Evolutionary conservation across 352 stramenopile species (phyloP), one percentile per base, ranked within the genome.

Genomic region (Globisporangium canariense): DNA sequence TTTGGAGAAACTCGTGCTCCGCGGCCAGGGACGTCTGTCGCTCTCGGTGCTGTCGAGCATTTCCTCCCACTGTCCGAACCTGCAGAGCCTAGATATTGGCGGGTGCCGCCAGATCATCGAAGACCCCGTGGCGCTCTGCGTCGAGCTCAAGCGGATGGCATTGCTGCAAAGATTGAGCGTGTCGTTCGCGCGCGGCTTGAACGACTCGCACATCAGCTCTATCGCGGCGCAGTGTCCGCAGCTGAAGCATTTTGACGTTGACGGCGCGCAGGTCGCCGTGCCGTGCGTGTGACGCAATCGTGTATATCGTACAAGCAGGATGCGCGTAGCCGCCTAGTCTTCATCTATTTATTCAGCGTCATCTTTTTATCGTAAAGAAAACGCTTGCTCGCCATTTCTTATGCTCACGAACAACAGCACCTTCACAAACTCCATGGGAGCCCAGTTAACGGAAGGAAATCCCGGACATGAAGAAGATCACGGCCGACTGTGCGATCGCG

Each of bases 101-200:
- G 79, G 79, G 4, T 91, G 79, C 53, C 69, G 68, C 18, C 68
- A 77, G n/a, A 87, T 89, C 47, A 78, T 87, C 3, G 74, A 77
- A 52, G 68, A 91, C 62, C 78, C 79, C 10, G 65, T 78, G 28
- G 71, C 64, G 10, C 65, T 89, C 32, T 74, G 69, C 59, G 67
- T 67, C 0, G 58, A 81, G 64, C 58, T 89, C 16, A 79, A 78
- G 55, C 64, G 64, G 28, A 82, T 90, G 71, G 34, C 69, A 2
- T 40, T 70, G 5, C 68, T 87, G 47, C 67, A 86, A 55, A 69
- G 86, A 32, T 71, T 91, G 16, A 87, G 70, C 45, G 71, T 91
- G 16, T 79, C 79, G 10, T 91, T 91, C 53, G 81, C 69, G 11
- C 70, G 76, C 13, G 77, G 70, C 0, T 28, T 85, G 25, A 75